Conservation (phyloP, 2,329 filamentous ascomycete species). For the Fusarium concolor region DNA sequence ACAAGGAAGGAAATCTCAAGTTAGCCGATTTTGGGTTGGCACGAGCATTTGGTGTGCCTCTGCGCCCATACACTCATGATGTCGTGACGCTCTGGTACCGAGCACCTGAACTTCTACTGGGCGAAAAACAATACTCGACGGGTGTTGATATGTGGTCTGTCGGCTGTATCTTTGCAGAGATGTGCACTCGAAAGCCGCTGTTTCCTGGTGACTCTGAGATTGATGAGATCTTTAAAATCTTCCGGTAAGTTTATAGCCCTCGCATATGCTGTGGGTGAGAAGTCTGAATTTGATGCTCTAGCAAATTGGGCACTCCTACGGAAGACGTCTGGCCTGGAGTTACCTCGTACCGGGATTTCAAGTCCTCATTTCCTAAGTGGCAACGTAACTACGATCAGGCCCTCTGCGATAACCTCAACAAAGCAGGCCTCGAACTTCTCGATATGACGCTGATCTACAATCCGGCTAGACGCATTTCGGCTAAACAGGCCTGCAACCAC, state of each 20-base stretch:
- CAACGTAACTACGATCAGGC: too few relatives aligned
- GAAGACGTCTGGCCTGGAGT: too few relatives aligned
- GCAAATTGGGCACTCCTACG: too few relatives aligned
- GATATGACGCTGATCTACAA: too few relatives aligned
- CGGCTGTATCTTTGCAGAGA: conserved; percentile 94
- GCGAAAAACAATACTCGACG: conserved; percentile 91
- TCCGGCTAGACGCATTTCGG: too few relatives aligned
- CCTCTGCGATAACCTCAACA: too few relatives aligned
- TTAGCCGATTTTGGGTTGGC: conserved; percentile 91
- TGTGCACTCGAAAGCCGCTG: conserved; percentile 92
- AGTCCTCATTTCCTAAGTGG: too few relatives aligned
- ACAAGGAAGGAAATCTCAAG: conserved; percentile 88
- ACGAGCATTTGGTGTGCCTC: conserved; percentile 88
- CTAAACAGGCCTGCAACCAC: too few relatives aligned
- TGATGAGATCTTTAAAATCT: conserved; percentile 64
- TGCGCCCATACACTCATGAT: conserved; percentile 94
- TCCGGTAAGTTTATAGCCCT: conserved; percentile 83
- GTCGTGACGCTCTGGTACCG: conserved; percentile 96
- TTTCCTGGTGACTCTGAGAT: conserved; percentile 87
- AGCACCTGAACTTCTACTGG: conserved; percentile 88
- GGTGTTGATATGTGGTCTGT: conserved; percentile 97
- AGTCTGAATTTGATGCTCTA: too few relatives aligned
- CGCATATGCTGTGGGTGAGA: too few relatives aligned
- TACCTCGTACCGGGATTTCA: too few relatives aligned
- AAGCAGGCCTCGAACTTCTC: too few relatives aligned